Conservation (phyloP, 2,329 filamentous ascomycete species). For the Elsinoe necatrix region DNA sequence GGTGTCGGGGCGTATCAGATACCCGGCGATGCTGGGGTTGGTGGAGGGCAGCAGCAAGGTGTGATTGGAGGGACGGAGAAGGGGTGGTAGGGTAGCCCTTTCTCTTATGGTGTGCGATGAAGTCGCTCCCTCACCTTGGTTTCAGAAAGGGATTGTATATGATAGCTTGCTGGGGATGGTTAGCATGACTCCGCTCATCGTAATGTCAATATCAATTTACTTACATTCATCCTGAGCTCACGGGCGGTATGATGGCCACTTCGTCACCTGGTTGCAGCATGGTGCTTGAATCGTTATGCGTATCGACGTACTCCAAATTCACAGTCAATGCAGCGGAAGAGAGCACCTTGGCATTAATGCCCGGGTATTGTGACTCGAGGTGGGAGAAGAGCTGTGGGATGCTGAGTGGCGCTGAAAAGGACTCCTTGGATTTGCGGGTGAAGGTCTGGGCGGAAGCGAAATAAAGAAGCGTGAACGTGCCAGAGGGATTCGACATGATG, state of each 20-base stretch:
- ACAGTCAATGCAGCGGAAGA: constrained; percentile 67
- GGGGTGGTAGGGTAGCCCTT: neutral
- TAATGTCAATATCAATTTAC: neutral
- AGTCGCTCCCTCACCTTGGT: too few relatives aligned
- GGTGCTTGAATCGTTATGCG: constrained; percentile 43
- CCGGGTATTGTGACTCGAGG: constrained; percentile 61
- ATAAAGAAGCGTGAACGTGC: constrained; percentile 64
- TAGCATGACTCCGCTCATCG: neutral
- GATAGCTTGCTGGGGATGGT: neutral
- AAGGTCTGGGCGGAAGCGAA: constrained; percentile 68
- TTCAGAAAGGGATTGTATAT: neutral
- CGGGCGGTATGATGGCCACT: constrained; percentile 79
- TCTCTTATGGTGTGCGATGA: neutral
- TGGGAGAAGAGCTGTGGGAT: constrained; percentile 55
- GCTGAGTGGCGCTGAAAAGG: constrained; percentile 56
- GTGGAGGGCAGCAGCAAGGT: neutral
- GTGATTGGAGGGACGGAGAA: neutral
- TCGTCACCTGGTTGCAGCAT: constrained; percentile 67
- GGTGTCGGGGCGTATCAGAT: constrained; percentile 18
- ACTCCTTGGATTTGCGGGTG: constrained; percentile 59
- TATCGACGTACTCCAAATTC: constrained; percentile 72
- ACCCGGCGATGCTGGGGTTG: neutral
- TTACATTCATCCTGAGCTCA: constrained; percentile 63
- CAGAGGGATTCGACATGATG: too few relatives aligned
- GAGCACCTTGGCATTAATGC: constrained; percentile 60